These are phyloP conservation scores for Cutaneotrichosporon sp. DNA, from an alignment of 1,284 basidiomycete genomes.

Conservation along the genomic window DNA sequence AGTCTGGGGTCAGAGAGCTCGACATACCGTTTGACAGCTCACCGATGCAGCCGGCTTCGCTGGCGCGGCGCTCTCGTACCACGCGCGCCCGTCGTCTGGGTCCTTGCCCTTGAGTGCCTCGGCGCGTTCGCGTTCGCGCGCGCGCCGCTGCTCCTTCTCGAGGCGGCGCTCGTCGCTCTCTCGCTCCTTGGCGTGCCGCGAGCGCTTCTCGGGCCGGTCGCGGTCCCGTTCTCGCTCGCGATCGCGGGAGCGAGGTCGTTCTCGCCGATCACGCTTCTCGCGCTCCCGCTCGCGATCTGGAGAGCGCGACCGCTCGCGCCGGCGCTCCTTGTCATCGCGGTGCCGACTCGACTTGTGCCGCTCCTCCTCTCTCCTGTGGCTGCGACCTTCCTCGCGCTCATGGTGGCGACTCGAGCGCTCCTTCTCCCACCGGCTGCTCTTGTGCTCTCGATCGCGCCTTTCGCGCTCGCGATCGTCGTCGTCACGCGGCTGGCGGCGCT, in stretches of 20 bases:
- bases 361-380: constrained; percentile 6
- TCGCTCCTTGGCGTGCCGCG: neutral
- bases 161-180: constrained; percentile 17
- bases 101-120: constrained; percentile 18
- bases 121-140: constrained; percentile 13
- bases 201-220: constrained; percentile 8
- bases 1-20: constrained; percentile 14
- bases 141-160: constrained; percentile 24
- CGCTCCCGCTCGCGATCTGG: neutral
- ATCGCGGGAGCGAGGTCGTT: constrained; percentile 1
- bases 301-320: neutral
- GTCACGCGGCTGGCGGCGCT: neutral
- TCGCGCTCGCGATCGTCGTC: constrained; percentile 5
- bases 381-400: constrained; percentile 5
- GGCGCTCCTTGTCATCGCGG: constrained; percentile 3
- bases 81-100: constrained; percentile 3
- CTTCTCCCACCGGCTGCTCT: neutral
- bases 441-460: neutral
- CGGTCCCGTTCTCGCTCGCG: constrained; percentile 2
- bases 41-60: constrained; percentile 13
- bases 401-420: constrained; percentile 1
- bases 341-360: neutral
- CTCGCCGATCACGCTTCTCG: neutral
- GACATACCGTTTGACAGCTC: neutral
- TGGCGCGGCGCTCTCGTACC: constrained; percentile 19